A percentile compares a stretch with the other conserved stretches of the same genome.
Conservation (phyloP, 164 flowering plant species). For the Nymphaea colorata region DNA sequence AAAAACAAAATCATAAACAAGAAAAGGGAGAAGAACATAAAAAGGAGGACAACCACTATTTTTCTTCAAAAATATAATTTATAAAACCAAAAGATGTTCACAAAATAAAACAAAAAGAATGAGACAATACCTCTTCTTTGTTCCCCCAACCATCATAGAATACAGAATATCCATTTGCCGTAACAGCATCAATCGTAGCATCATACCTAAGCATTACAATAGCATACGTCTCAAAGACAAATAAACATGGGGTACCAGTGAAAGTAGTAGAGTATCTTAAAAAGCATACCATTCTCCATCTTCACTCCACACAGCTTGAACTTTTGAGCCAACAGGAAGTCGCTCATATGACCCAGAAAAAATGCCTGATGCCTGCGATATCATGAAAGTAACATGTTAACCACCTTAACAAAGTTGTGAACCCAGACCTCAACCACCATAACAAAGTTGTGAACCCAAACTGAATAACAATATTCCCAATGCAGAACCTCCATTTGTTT, state of each 20-base stretch:
- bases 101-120: background rate
- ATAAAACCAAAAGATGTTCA: too few relatives aligned
- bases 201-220: slow-evolving; percentile 72
- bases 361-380: slow-evolving; percentile 23
- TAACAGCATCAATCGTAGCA: slow-evolving; percentile 65
- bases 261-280: too few relatives aligned
- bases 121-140: slow-evolving; percentile 71
- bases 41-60: background rate
- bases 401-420: background rate
- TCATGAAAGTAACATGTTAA: background rate
- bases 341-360: slow-evolving; percentile 22
- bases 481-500: too few relatives aligned
- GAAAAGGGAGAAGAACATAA: background rate
- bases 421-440: background rate
- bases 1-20: too few relatives aligned
- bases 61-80: background rate
- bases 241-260: too few relatives aligned
- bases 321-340: slow-evolving; percentile 64
- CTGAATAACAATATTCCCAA: too few relatives aligned
- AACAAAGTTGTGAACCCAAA: background rate
- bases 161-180: slow-evolving; percentile 78
- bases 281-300: slow-evolving; percentile 89
- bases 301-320: slow-evolving; percentile 97
- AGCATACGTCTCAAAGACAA: too few relatives aligned
- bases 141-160: slow-evolving; percentile 82